Conservation (phyloP, 225 moss, liverwort and hornwort genomes). For the Polytrichum formosum region DNA sequence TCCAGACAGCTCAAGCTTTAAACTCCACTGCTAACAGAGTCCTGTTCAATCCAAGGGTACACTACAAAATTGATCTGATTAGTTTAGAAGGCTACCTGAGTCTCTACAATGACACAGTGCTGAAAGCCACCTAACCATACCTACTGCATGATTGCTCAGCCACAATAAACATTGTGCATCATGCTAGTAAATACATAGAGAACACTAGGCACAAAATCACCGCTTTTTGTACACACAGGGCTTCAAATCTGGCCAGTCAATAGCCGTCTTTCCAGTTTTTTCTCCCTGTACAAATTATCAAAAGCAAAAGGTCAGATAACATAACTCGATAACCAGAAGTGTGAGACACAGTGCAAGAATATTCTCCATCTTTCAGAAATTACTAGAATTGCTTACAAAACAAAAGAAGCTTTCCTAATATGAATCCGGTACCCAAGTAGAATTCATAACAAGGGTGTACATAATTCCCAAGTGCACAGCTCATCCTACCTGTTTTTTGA, state of each 20-base stretch:
- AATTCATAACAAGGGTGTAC: neutral
- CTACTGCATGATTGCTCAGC: too few species aligned
- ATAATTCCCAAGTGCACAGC: constrained; percentile 1
- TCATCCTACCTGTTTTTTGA: constrained; percentile 53
- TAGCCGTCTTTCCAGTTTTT: constrained; percentile 42
- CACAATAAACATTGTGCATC: too few species aligned
- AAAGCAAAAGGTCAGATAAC: neutral
- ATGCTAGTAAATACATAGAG: too few species aligned
- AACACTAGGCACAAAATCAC: constrained; percentile 19
- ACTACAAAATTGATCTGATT: too few species aligned
- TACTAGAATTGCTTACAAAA: neutral
- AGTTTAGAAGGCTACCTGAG: too few species aligned
- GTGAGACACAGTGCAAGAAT: too few species aligned
- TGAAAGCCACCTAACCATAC: too few species aligned
- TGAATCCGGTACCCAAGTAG: too few species aligned
- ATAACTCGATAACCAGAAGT: neutral
- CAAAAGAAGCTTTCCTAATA: neutral
- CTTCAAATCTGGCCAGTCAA: constrained; percentile 82
- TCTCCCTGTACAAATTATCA: constrained; percentile 36
- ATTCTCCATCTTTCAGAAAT: neutral
- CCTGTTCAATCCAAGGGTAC: too few species aligned
- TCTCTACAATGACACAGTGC: too few species aligned
- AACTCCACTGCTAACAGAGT: too few species aligned
- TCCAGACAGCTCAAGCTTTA: too few species aligned
- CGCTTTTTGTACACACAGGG: constrained; percentile 84